Conservation (phyloP, 2,329 filamentous ascomycete genomes). For the Venturia pyrina region DNA sequence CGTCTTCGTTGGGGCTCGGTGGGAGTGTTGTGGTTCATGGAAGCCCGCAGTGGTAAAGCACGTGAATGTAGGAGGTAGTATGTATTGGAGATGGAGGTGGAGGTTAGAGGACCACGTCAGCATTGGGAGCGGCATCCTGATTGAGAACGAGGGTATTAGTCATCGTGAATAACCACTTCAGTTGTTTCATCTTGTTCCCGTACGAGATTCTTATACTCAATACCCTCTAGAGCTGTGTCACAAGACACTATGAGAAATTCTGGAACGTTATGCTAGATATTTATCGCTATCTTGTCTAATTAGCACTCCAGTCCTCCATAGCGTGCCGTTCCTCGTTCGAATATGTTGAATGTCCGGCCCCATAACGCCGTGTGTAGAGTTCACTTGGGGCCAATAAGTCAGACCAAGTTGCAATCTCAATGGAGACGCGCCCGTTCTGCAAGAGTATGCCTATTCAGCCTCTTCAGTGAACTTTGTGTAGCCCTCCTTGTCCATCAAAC, state of each 20-base stretch:
- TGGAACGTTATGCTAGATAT: too few species aligned
- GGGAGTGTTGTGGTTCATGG: neutral
- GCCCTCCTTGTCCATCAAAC: conserved; percentile 63
- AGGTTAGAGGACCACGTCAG: neutral
- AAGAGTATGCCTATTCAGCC: neutral
- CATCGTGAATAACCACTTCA: too few species aligned
- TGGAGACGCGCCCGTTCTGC: neutral
- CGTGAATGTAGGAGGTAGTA: neutral
- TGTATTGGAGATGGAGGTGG: neutral
- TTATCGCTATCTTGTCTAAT: neutral
- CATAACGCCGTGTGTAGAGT: neutral
- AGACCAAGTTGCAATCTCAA: neutral
- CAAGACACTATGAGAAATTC: too few species aligned
- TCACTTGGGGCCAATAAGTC: neutral
- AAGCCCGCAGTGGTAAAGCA: too few species aligned
- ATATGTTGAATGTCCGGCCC: neutral
- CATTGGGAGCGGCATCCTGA: neutral
- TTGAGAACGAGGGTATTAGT: neutral
- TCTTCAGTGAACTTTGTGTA: conserved; percentile 64
- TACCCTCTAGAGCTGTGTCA: too few species aligned
- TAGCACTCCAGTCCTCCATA: neutral
- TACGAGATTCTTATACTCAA: too few species aligned
- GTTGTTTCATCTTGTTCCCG: too few species aligned
- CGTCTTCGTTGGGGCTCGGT: neutral
- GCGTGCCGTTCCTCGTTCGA: neutral